These are phyloP conservation scores for Colletotrichum sp. DNA, from an alignment of 2,329 filamentous ascomycete genomes.

Conservation along the genomic window DNA sequence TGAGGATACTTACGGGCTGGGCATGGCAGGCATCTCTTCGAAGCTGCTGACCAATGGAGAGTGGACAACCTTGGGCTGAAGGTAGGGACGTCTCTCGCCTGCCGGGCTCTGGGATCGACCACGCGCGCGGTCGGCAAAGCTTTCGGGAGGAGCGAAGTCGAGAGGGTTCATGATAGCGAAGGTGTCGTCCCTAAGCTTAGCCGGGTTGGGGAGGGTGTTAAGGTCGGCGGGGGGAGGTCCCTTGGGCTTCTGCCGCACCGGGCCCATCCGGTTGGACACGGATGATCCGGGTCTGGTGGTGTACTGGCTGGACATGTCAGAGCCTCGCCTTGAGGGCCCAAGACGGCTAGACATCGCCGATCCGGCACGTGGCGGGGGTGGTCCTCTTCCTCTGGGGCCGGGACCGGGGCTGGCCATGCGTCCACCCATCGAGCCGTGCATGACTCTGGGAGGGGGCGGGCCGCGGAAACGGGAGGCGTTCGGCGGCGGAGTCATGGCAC, in stretches of 20 bases:
- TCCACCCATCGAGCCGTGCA: conserved; percentile 50
- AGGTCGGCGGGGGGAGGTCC: conserved; percentile 76
- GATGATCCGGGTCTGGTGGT: conserved; percentile 69
- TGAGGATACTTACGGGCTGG: conserved; percentile 77
- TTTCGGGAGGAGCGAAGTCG: conserved; percentile 85
- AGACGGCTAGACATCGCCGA: conserved; percentile 32
- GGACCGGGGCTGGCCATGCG: conserved; percentile 50
- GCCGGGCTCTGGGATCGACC: conserved; percentile 72
- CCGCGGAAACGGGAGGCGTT: conserved; percentile 51
- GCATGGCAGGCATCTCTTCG: conserved; percentile 84
- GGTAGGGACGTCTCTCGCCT: conserved; percentile 74
- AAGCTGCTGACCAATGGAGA: conserved; percentile 84
- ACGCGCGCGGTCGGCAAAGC: conserved; percentile 68
- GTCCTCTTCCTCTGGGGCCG: conserved; percentile 48
- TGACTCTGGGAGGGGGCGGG: conserved; percentile 43
- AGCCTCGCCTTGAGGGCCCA: conserved; percentile 36
- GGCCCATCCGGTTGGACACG: conserved; percentile 55
- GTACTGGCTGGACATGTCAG: conserved; percentile 33
- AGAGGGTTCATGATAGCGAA: conserved; percentile 71
- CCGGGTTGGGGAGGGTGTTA: conserved; percentile 81
- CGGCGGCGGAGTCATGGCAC: conserved; percentile 95
- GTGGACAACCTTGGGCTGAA: conserved; percentile 68
- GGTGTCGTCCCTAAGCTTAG: conserved; percentile 81
- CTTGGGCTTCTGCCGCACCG: conserved; percentile 42
- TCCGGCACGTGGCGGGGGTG: conserved; percentile 57